A percentile compares a stretch with the other conserved stretches of the same genome.
phyloP scores from a whole-genome alignment of 2,329 filamentous ascomycete genomes.

The Exutisphaerella laricina region DNA sequence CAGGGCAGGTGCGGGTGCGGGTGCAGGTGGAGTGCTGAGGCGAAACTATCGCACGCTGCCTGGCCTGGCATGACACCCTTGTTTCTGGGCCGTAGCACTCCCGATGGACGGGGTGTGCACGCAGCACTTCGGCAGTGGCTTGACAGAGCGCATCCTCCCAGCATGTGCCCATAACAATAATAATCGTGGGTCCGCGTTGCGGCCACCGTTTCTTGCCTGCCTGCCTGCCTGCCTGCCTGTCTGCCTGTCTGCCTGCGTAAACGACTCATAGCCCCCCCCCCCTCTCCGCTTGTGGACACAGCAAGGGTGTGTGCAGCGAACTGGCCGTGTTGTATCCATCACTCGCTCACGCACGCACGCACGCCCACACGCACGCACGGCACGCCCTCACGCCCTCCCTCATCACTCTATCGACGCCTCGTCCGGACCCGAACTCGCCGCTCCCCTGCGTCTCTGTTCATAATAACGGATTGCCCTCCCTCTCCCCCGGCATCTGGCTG shows the following conservation, averaged over 20 bases:
- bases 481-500: conserved; percentile 4
- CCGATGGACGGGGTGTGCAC: conserved; percentile 7
- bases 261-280: conserved; percentile 3
- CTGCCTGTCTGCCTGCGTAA: too few relatives aligned
- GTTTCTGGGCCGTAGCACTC: conserved; percentile 7
- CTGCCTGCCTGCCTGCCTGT: too few relatives aligned
- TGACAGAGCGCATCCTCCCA: conserved; percentile 3
- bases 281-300: conserved; percentile 2
- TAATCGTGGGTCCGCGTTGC: conserved; percentile 1
- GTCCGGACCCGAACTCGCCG: background rate
- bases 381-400: too few relatives aligned
- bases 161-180: background rate
- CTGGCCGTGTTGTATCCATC: too few relatives aligned
- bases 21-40: conserved; percentile 4
- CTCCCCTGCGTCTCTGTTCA: conserved; percentile 2
- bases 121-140: conserved; percentile 9
- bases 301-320: background rate
- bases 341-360: too few relatives aligned
- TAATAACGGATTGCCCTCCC: too few relatives aligned
- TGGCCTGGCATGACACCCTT: conserved; percentile 6
- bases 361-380: too few relatives aligned
- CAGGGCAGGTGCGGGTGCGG: too few relatives aligned
- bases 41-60: conserved; percentile 4
- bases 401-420: too few relatives aligned
- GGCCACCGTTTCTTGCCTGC: conserved; percentile 5